Evolutionary conservation across 169 alveolate species (phyloP).

Genomic region (Perkinsus chesapeaki): DNA sequence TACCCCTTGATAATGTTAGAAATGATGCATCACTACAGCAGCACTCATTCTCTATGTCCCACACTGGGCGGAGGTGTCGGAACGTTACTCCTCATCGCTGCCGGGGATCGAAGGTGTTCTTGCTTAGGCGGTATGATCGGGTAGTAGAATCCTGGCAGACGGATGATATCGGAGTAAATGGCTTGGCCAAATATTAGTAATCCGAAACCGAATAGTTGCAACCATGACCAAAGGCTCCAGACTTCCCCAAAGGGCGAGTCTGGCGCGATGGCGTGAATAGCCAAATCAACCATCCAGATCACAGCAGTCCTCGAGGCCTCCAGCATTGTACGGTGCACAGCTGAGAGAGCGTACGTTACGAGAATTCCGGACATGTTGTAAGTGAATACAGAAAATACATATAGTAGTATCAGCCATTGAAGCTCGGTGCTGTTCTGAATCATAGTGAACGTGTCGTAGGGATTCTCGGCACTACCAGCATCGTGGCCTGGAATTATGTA

Average conservation of each 20-base stretch:
- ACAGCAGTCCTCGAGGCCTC: slow-evolving; percentile 10
- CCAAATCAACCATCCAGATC: not conserved
- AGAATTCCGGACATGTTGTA: slow-evolving; percentile 5
- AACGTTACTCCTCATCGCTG: not conserved
- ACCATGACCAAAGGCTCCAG: slow-evolving; percentile 3
- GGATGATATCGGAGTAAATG: not conserved
- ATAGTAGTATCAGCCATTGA: not conserved
- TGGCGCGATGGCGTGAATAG: not conserved
- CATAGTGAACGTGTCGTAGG: not conserved
- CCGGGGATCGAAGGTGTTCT: not conserved
- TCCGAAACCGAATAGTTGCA: not conserved
- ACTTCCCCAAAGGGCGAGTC: not conserved
- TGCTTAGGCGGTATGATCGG: not conserved
- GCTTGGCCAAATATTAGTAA: not conserved
- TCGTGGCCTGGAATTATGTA: not conserved
- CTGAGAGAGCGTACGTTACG: not conserved
- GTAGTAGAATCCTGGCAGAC: not conserved
- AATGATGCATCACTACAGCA: no score
- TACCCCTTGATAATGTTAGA: no score
- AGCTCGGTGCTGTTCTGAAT: not conserved
- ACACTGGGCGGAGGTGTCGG: not conserved
- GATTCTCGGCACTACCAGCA: not conserved
- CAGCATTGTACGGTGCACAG: slow-evolving; percentile 4
- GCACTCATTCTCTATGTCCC: not conserved
- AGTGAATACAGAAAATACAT: not conserved